Evolutionary conservation across 768 basidiomycete genomes (phyloP), one percentile per base, ranked within the genome.

Genomic region (Tulasnella sp.): DNA sequence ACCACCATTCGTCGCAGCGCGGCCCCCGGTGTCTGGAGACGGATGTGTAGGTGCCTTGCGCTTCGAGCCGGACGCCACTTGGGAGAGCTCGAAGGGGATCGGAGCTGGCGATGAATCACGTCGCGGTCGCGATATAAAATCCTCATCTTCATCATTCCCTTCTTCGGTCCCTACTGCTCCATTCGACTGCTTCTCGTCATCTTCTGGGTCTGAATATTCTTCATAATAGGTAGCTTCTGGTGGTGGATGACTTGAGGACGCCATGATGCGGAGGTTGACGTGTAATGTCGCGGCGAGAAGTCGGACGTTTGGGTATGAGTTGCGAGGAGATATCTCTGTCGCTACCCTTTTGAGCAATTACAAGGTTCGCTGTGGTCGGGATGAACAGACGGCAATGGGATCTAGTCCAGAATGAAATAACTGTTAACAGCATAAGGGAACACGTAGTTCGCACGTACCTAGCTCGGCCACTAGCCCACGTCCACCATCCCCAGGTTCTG

Each of bases 1-100:
- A 41, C 30, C 45, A n/a, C 34, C 30, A 51, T 58, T 47, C 45
- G 56, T 42, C 29, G 19, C 43, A 84, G 75, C 1, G 85, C 85
- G 42, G 88, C 9, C 27, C 38, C 42, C 21, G 17, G 19, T 29
- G 23, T 47, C 19, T 17, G 26, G 34, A 58, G 56, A 52, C 56
- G 64, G 67, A 64, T 65, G 66, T 65, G 61, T 64, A 66, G 51
- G 62, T 43, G 45, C 53, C 27, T 55, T 55, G 10, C 53, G 26
- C 21, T 55, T 55, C 29, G 67, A 43, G 71, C 66, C 21, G 73
- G 68, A 21, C 68, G 65, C 30, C 72, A 78, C 78, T 26, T 54
- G 51, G 27, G 76, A 73, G 11, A 43, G 49, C 62, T 34, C 50
- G 53, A 26, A 41, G 52, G 56, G 43, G 61, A 29, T 32, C 63